Percentiles rank a stretch among this genome's conserved stretches.
Evolutionary conservation across 2,329 filamentous ascomycete species (phyloP).

Genomic region (Penicillium olsonii): DNA sequence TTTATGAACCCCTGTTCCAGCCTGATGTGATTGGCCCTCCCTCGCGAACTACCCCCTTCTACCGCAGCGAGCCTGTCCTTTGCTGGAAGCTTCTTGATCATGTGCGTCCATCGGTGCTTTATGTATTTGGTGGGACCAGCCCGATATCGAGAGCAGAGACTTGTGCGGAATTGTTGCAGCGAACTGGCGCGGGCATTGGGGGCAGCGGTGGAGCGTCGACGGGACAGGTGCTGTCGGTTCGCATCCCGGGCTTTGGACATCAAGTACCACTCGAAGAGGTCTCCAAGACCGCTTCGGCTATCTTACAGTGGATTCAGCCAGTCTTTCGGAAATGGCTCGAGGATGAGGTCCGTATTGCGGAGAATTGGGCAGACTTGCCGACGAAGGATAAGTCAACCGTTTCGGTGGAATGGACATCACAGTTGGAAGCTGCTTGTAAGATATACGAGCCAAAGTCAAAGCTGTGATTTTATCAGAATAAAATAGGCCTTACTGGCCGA

Average conservation of each 20-base stretch:
- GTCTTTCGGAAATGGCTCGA: constrained; percentile 3
- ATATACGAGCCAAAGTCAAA: neutral
- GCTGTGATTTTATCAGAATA: too few relatives aligned
- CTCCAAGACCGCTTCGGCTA: neutral
- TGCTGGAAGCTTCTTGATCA: constrained; percentile 7
- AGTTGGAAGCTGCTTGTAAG: neutral
- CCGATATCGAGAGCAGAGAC: neutral
- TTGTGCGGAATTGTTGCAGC: neutral
- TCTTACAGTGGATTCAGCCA: constrained; percentile 6
- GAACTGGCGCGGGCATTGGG: neutral
- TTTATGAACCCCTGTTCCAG: constrained; percentile 3
- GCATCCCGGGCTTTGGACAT: constrained; percentile 1
- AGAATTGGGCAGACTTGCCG: constrained; percentile 2
- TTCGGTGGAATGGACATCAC: constrained; percentile 4
- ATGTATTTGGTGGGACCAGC: constrained; percentile 19
- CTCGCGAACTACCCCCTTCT: neutral
- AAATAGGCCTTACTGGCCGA: too few relatives aligned
- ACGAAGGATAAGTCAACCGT: constrained; percentile 2
- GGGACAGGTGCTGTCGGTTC: neutral
- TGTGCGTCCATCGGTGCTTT: constrained; percentile 23
- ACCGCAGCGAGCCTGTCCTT: constrained; percentile 6
- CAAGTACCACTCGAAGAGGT: constrained; percentile 9
- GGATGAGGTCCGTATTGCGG: constrained; percentile 2
- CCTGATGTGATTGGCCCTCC: constrained; percentile 8
- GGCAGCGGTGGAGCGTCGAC: neutral